Evolutionary conservation across 2,329 filamentous ascomycete species (phyloP).

Genomic region (Alternaria angustiovoidea): DNA sequence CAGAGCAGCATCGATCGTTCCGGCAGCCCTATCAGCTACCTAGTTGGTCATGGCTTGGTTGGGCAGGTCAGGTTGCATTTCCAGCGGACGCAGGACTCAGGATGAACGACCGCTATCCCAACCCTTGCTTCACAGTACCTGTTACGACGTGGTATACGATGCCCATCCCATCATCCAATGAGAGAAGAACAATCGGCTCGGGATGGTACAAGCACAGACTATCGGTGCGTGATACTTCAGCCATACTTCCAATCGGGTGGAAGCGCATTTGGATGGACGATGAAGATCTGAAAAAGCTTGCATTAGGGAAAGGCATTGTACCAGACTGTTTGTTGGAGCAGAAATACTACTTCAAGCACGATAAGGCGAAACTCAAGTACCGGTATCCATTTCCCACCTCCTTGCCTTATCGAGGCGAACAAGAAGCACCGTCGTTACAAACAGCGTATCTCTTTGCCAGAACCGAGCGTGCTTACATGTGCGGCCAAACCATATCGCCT

Average conservation of each 20-base stretch:
- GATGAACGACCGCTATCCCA: background rate
- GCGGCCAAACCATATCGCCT: background rate
- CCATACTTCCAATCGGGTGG: background rate
- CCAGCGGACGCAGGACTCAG: background rate
- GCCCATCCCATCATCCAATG: rapidly evolving
- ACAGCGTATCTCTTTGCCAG: background rate
- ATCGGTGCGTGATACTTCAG: background rate
- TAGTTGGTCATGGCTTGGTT: background rate
- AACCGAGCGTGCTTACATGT: background rate
- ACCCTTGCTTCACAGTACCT: background rate
- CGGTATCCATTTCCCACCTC: background rate
- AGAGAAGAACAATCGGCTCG: background rate
- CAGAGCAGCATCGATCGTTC: background rate
- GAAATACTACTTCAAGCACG: background rate
- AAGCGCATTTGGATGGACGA: background rate
- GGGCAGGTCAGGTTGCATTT: background rate
- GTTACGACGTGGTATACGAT: background rate
- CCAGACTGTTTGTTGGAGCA: background rate
- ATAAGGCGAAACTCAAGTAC: background rate
- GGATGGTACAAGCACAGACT: background rate
- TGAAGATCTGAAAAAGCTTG: background rate
- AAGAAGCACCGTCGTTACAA: background rate
- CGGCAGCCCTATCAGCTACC: background rate
- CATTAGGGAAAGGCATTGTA: background rate
- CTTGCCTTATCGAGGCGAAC: background rate